A percentile compares a stretch with the other conserved stretches of the same genome.
phyloP scores from a whole-genome alignment of 2,329 filamentous ascomycete genomes.

The Atkinsonella texensis region DNA sequence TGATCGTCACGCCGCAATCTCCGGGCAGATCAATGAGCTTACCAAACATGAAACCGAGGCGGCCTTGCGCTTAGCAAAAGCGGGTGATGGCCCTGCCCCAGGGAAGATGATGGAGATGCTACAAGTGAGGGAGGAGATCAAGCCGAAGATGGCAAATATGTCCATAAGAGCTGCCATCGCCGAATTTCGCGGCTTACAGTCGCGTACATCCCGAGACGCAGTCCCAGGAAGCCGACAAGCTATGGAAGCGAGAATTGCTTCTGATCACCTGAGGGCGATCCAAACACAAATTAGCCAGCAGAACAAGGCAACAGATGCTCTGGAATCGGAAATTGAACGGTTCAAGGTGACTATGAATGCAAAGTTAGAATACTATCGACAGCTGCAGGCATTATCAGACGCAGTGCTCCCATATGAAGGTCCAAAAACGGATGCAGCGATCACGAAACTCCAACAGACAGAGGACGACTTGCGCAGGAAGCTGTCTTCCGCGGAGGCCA shows the following conservation, averaged over 20 bases:
- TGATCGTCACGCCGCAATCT: slow-evolving; percentile 66
- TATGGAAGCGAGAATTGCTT: slow-evolving; percentile 54
- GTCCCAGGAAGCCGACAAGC: slow-evolving; percentile 39
- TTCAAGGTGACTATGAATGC: slow-evolving; percentile 74
- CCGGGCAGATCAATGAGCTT: slow-evolving; percentile 64
- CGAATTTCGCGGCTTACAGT: slow-evolving; percentile 55
- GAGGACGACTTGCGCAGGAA: slow-evolving; percentile 38
- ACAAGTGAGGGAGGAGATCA: slow-evolving; percentile 31
- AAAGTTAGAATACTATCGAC: slow-evolving; percentile 79
- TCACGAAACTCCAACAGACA: slow-evolving; percentile 20
- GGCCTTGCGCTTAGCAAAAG: slow-evolving; percentile 47
- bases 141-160: slow-evolving; percentile 35
- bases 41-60: slow-evolving; percentile 59
- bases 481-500: slow-evolving; percentile 54
- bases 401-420: slow-evolving; percentile 67
- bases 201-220: slow-evolving; percentile 18
- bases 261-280: slow-evolving; percentile 47
- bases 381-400: slow-evolving; percentile 85
- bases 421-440: slow-evolving; percentile 37
- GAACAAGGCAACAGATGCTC: slow-evolving; percentile 30
- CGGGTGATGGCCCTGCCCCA: slow-evolving; percentile 59
- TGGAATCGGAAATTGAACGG: slow-evolving; percentile 61
- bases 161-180: slow-evolving; percentile 62
- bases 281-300: slow-evolving; percentile 42
- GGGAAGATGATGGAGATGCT: slow-evolving; percentile 45